Percentiles rank a stretch among this genome's conserved stretches.
Evolutionary conservation across 805 yeast species (phyloP).

Genomic region (Gaillardinia entomophila): DNA sequence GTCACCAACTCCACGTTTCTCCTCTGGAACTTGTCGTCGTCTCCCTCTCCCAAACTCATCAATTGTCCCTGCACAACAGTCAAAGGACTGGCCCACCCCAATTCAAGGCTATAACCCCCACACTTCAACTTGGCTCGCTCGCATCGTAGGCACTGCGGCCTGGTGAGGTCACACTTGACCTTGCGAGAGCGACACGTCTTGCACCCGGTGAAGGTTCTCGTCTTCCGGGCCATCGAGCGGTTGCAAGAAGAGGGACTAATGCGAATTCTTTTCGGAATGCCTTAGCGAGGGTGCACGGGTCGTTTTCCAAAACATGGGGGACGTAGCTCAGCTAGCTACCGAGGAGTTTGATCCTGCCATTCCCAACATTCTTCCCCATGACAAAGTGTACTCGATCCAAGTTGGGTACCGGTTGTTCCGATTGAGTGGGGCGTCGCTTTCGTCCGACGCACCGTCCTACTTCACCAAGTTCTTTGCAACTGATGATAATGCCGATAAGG

Average conservation of each 20-base stretch:
- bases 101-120: slow-evolving; percentile 44
- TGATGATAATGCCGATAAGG: slow-evolving; percentile 30
- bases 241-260: too few relatives aligned
- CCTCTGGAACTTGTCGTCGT: slow-evolving; percentile 31
- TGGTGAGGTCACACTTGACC: slow-evolving; percentile 46
- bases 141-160: slow-evolving; percentile 45
- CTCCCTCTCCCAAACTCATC: slow-evolving; percentile 7
- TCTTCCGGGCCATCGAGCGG: slow-evolving; percentile 14
- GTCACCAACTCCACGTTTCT: slow-evolving; percentile 39
- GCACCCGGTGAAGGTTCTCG: slow-evolving; percentile 45
- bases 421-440: slow-evolving; percentile 78
- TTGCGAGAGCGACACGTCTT: slow-evolving; percentile 51
- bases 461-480: slow-evolving; percentile 65
- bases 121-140: slow-evolving; percentile 39
- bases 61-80: slow-evolving; percentile 19
- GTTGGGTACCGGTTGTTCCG: slow-evolving; percentile 60
- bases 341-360: slow-evolving; percentile 37
- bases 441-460: slow-evolving; percentile 84
- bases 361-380: slow-evolving; percentile 58
- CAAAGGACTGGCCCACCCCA: slow-evolving; percentile 42
- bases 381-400: slow-evolving; percentile 61
- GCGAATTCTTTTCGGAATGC: too few relatives aligned
- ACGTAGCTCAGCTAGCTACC: too few relatives aligned
- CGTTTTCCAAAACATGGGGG: too few relatives aligned
- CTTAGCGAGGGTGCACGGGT: too few relatives aligned